Evolutionary conservation across 2,329 filamentous ascomycete species (phyloP).

Genomic region (Coleophoma crateriformis): DNA sequence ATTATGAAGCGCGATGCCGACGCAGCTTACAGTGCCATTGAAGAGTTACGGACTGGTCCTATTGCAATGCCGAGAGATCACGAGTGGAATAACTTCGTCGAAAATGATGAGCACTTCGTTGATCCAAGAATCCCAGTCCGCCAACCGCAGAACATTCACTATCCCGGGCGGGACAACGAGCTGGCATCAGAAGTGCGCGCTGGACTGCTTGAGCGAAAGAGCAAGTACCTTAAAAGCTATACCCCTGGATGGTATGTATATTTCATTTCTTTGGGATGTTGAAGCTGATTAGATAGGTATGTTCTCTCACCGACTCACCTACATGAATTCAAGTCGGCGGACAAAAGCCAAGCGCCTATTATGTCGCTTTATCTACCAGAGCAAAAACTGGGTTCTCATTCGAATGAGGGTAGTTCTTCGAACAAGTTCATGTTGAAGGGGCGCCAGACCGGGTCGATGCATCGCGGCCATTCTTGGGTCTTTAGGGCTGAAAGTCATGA

Average conservation of each 20-base stretch:
- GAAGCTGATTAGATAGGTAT: conserved; percentile 59
- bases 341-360: conserved; percentile 83
- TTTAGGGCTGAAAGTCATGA: conserved; percentile 73
- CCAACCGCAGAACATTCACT: conserved; percentile 75
- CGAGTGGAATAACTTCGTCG: conserved; percentile 80
- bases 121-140: conserved; percentile 78
- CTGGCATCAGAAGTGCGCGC: conserved; percentile 78
- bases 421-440: conserved; percentile 99
- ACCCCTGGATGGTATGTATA: conserved; percentile 65
- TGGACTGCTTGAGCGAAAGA: conserved; percentile 92
- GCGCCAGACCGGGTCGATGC: conserved; percentile 86
- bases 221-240: conserved; percentile 89
- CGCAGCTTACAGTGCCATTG: conserved; percentile 69
- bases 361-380: conserved; percentile 96
- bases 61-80: conserved; percentile 91
- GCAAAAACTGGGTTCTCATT: conserved; percentile 92
- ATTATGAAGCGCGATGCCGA: conserved; percentile 91
- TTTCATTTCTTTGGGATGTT: background rate
- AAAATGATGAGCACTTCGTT: conserved; percentile 77
- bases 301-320: conserved; percentile 93
- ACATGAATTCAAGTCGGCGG: conserved; percentile 98
- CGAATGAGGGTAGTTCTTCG: conserved; percentile 72
- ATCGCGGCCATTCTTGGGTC: conserved; percentile 72
- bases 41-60: conserved; percentile 77
- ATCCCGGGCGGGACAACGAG: conserved; percentile 82